A percentile compares a stretch with the other conserved stretches of the same genome.
Conservation (phyloP, 345 rosid genomes). For the Murraya koenigii region DNA sequence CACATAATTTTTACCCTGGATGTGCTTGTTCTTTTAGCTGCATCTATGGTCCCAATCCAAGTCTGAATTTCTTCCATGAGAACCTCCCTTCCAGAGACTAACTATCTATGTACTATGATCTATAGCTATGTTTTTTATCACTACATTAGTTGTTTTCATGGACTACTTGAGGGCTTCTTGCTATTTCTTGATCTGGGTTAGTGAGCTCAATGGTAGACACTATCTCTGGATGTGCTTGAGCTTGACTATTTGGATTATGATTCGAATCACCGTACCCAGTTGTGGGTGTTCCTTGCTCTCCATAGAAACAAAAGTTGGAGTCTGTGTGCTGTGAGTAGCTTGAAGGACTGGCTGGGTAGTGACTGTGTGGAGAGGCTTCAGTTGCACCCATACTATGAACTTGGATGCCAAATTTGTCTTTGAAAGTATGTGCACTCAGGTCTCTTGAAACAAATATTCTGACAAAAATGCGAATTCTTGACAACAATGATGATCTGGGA, state of each 20-base stretch:
- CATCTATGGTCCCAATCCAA: neutral
- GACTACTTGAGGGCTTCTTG: neutral
- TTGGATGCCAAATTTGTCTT: conserved; percentile 1
- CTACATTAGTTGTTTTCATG: neutral
- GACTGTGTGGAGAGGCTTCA: conserved; percentile 20
- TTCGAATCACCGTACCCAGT: neutral
- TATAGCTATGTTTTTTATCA: neutral
- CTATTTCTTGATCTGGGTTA: neutral
- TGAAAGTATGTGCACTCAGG: conserved; percentile 29
- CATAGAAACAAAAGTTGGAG: neutral
- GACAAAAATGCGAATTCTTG: conserved; percentile 15
- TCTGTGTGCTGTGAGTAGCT: conserved; percentile 12
- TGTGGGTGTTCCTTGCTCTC: conserved; percentile 20
- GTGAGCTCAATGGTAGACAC: neutral
- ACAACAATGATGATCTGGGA: conserved; percentile 26
- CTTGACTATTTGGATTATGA: conserved; percentile 1
- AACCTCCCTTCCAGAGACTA: too few relatives aligned
- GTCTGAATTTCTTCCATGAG: neutral
- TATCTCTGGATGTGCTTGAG: conserved; percentile 3
- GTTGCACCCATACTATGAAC: conserved; percentile 12
- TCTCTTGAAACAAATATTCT: conserved; percentile 37
- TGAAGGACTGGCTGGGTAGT: conserved; percentile 19
- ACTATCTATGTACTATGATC: neutral
- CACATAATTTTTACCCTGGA: neutral
- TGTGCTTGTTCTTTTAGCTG: neutral